phyloP scores from a whole-genome alignment of 148 eudicot species.

The Euryodendron excelsum region DNA sequence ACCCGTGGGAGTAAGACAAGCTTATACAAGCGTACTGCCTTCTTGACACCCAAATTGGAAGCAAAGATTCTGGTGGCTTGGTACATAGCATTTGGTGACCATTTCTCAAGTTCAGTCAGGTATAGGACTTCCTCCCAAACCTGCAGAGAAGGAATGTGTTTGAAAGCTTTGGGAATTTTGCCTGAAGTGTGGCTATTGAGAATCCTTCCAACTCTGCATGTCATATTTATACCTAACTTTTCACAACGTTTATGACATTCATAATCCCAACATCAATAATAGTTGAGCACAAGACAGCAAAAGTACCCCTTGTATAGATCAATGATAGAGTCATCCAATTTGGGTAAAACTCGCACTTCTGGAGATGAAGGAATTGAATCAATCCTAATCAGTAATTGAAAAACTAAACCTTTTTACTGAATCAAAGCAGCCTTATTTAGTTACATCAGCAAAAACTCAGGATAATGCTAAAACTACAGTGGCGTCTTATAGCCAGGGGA shows the following conservation, averaged over 20 bases:
- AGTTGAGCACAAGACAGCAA: slow-evolving; percentile 1
- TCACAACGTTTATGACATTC: neutral
- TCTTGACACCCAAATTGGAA: slow-evolving; percentile 75
- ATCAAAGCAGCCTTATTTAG: neutral
- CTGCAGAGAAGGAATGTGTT: slow-evolving; percentile 58
- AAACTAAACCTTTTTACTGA: neutral
- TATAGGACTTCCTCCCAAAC: slow-evolving; percentile 84
- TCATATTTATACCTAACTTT: slow-evolving; percentile 3
- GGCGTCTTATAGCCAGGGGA: too few relatives aligned
- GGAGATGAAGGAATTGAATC: slow-evolving; percentile 5
- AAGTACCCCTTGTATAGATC: slow-evolving; percentile 77
- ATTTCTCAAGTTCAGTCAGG: slow-evolving; percentile 88
- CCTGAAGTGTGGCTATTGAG: slow-evolving; percentile 72
- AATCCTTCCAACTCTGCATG: slow-evolving; percentile 72
- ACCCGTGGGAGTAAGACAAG: slow-evolving; percentile 84
- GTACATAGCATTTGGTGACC: slow-evolving; percentile 83
- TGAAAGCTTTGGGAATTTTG: slow-evolving; percentile 80
- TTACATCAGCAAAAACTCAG: neutral
- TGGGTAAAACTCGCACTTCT: slow-evolving; percentile 50
- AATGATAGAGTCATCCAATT: slow-evolving; percentile 60
- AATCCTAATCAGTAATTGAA: neutral
- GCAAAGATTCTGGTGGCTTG: slow-evolving; percentile 94
- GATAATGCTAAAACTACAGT: too few relatives aligned
- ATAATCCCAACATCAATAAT: neutral
- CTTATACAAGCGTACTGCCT: slow-evolving; percentile 79